A percentile compares a stretch with the other conserved stretches of the same genome.
Evolutionary conservation across 2,329 filamentous ascomycete genomes (phyloP).

Genomic region (Trichoderma sp.): DNA sequence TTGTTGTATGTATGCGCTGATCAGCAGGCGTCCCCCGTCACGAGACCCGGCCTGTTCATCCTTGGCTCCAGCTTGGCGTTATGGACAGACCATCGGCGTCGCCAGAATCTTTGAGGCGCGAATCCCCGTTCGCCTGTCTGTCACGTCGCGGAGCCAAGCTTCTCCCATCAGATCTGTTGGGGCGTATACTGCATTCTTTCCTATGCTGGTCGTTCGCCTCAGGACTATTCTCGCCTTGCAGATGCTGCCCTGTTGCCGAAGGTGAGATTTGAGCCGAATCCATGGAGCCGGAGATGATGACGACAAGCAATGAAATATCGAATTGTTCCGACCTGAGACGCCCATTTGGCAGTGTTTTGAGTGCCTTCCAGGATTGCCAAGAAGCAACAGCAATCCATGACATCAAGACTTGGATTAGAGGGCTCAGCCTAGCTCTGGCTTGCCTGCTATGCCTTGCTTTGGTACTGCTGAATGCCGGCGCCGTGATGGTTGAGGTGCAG

Average conservation of each 20-base stretch:
- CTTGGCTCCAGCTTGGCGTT: conserved; percentile 12
- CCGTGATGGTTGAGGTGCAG: too few relatives aligned
- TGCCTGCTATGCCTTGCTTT: too few relatives aligned
- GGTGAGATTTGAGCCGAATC: not conserved
- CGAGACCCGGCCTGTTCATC: conserved; percentile 19
- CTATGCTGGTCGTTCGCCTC: too few relatives aligned
- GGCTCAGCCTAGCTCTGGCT: too few relatives aligned
- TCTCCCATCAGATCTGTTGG: not conserved
- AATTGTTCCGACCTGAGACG: not conserved
- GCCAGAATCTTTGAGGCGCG: not conserved
- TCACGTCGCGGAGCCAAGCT: not conserved
- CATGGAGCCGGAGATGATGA: not conserved
- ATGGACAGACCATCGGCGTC: conserved; percentile 10
- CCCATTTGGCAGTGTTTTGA: not conserved
- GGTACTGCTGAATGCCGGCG: too few relatives aligned
- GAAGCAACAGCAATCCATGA: too few relatives aligned
- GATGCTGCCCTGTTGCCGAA: not conserved
- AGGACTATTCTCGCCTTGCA: not conserved
- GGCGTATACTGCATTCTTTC: too few relatives aligned
- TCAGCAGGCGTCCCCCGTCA: conserved; percentile 24
- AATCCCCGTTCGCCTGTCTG: not conserved
- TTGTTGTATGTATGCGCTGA: conserved; percentile 21
- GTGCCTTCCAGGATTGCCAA: too few relatives aligned
- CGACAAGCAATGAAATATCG: not conserved
- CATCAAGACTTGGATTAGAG: too few relatives aligned